Evolutionary conservation across 306 rosid species (phyloP), one percentile per base, ranked within the genome.

Genomic region (Vicia villosa): DNA sequence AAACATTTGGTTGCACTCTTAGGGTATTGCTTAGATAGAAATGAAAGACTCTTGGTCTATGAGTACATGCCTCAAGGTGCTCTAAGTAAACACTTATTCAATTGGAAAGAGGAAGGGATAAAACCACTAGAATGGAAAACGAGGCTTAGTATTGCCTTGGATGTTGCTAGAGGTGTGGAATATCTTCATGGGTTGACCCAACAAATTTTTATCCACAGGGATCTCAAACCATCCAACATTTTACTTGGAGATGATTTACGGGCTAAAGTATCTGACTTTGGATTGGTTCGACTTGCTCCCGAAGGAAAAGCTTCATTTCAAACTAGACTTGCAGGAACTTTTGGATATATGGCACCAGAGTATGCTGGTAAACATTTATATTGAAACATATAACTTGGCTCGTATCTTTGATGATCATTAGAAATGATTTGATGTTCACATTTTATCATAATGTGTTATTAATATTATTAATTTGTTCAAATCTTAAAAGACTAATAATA

Each of bases 341-440:
- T 94, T 63, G 99, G 99, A 10, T 94, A 94, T 75, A 78, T 94
- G 65, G 96, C 97, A 30, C 99, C 99, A 6, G 99, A 94, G 49
- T 94, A 94, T 74, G 99, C 97, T 59, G 91, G 99, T 91, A 75
- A 4, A 1, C 5, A 54, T 57, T 63, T 34, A 10, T 38, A 19
- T 42, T 49, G 32, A 28, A 32, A 52, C 15, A 32, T 10, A 19
- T 6, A 8, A 64, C 3, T 21, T 43, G 10, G 5, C 5, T 16
- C 1, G 10, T 20, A 30, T 38, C 57, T 38, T 7, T 5, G 10
- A 55, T 14, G 9, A 42, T 30, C 49, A 20, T 54, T 20, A 12
- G 11, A 36, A 36, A 40, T 60, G 30, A 17, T 49, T 57, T 30
- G 0, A 16, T 1, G 2, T 28, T 38, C 10, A 22, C 21, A 45